Percentiles rank a stretch among this genome's conserved stretches.
These are phyloP conservation scores for Corinectria fuckeliana DNA, from an alignment of 2,329 filamentous ascomycete species.

Conservation along the genomic window DNA sequence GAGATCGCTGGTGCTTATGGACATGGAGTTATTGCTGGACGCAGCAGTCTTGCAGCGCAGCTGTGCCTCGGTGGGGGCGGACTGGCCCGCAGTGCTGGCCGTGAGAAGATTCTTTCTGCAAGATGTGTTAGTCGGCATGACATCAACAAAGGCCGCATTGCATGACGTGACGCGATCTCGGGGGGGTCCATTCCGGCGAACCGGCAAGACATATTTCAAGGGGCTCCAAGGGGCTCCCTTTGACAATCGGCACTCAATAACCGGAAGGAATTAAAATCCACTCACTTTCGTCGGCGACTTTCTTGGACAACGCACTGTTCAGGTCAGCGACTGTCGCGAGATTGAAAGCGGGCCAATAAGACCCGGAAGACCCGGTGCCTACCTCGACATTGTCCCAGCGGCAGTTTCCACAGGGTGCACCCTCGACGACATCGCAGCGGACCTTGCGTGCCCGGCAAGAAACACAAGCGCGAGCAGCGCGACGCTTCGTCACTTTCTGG, in stretches of 20 bases:
- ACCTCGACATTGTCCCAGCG: slow-evolving; percentile 77
- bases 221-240: slow-evolving; percentile 3
- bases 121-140: slow-evolving; percentile 32
- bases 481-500: slow-evolving; percentile 70
- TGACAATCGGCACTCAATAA: slow-evolving; percentile 15
- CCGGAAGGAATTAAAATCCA: slow-evolving; percentile 37
- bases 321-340: slow-evolving; percentile 25
- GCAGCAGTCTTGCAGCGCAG: slow-evolving; percentile 49
- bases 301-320: slow-evolving; percentile 72
- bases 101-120: slow-evolving; percentile 53
- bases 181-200: slow-evolving; percentile 16
- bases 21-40: slow-evolving; percentile 35
- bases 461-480: slow-evolving; percentile 90
- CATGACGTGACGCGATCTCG: slow-evolving; percentile 26
- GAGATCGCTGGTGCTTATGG: slow-evolving; percentile 45
- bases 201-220: slow-evolving; percentile 1
- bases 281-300: slow-evolving; percentile 86
- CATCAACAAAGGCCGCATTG: slow-evolving; percentile 7
- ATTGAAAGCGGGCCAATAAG: slow-evolving; percentile 18
- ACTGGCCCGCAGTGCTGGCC: slow-evolving; percentile 45
- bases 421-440: slow-evolving; percentile 90
- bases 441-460: slow-evolving; percentile 90
- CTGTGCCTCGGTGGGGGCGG: slow-evolving; percentile 53
- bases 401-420: slow-evolving; percentile 87
- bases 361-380: slow-evolving; percentile 25